These are phyloP conservation scores for Aspergillus sp. DNA, from an alignment of 2,329 filamentous ascomycete species.

Conservation along the genomic window DNA sequence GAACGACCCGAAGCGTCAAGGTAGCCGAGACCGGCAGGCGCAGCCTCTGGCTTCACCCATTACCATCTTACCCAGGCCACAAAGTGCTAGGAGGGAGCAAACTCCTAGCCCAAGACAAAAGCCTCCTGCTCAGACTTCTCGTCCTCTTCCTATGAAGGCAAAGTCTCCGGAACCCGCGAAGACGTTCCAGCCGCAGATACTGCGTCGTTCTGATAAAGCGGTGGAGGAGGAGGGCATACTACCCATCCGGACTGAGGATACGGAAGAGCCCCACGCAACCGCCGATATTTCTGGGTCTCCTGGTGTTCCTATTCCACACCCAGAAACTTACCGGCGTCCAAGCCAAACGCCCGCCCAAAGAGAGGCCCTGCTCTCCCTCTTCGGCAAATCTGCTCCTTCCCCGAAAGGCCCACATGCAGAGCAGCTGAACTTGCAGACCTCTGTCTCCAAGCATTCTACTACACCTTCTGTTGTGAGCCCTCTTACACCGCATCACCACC, in stretches of 20 bases:
- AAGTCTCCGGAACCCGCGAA: constrained; percentile 40
- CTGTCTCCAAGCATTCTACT: constrained; percentile 19
- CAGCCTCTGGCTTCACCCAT: constrained; percentile 34
- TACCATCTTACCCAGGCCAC: constrained; percentile 39
- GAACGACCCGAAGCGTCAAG: constrained; percentile 24
- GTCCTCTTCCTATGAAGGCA: constrained; percentile 16
- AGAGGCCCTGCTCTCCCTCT: constrained; percentile 60
- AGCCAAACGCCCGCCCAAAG: constrained; percentile 48
- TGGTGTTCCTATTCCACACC: constrained; percentile 18
- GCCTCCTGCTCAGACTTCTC: constrained; percentile 14
- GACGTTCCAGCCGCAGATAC: constrained; percentile 55
- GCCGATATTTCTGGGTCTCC: constrained; percentile 3
- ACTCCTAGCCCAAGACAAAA: constrained; percentile 6
- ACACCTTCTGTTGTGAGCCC: constrained; percentile 30
- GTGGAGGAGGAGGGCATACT: constrained; percentile 26
- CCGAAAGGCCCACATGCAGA: constrained; percentile 22
- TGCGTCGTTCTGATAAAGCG: constrained; percentile 50
- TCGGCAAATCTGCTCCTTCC: constrained; percentile 50
- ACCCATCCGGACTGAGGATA: constrained; percentile 26
- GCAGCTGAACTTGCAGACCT: constrained; percentile 22
- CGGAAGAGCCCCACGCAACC: constrained; percentile 19
- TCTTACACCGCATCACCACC: constrained; percentile 28
- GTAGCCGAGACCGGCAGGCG: constrained; percentile 20
- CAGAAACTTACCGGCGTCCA: constrained; percentile 37
- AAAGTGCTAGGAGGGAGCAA: constrained; percentile 30